These are phyloP conservation scores for Pseudogymnoascus sp. DNA, from an alignment of 2,329 filamentous ascomycete genomes.

Conservation along the genomic window DNA sequence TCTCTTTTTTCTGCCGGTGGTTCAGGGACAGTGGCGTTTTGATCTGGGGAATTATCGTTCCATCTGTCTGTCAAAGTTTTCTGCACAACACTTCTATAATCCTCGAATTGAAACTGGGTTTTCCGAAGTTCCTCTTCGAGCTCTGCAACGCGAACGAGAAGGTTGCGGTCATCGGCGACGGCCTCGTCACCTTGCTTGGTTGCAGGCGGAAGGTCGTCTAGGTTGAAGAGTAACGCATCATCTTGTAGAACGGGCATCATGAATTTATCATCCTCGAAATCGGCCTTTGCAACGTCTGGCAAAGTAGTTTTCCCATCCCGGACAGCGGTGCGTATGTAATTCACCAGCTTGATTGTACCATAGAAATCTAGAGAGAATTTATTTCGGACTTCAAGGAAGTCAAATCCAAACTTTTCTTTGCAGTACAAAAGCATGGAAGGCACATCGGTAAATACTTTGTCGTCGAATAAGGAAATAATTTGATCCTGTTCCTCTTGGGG, in stretches of 20 bases:
- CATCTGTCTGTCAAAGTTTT: constrained; percentile 33
- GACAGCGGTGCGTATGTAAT: constrained; percentile 48
- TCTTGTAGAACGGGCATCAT: constrained; percentile 81
- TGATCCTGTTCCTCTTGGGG: constrained; percentile 54
- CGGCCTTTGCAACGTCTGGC: constrained; percentile 46
- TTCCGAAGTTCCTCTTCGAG: constrained; percentile 32
- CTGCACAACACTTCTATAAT: constrained; percentile 33
- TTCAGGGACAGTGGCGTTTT: constrained; percentile 34
- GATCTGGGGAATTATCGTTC: constrained; percentile 24
- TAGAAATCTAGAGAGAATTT: constrained; percentile 60
- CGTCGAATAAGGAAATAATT: constrained; percentile 61
- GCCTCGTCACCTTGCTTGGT: constrained; percentile 23
- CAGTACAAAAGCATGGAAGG: constrained; percentile 59
- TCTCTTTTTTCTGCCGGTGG: constrained; percentile 44
- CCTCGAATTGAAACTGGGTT: constrained; percentile 33
- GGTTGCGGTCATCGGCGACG: constrained; percentile 25
- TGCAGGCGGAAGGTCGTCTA: constrained; percentile 65
- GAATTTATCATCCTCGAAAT: constrained; percentile 70
- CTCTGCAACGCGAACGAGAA: constrained; percentile 29
- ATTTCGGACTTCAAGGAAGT: constrained; percentile 54
- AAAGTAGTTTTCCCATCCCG: constrained; percentile 32
- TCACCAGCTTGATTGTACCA: constrained; percentile 65
- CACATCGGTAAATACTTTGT: constrained; percentile 56
- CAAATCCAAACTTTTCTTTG: constrained; percentile 57
- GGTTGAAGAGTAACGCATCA: constrained; percentile 77